phyloP scores from a whole-genome alignment of 306 rosid species.

The Parietaria judaica region DNA sequence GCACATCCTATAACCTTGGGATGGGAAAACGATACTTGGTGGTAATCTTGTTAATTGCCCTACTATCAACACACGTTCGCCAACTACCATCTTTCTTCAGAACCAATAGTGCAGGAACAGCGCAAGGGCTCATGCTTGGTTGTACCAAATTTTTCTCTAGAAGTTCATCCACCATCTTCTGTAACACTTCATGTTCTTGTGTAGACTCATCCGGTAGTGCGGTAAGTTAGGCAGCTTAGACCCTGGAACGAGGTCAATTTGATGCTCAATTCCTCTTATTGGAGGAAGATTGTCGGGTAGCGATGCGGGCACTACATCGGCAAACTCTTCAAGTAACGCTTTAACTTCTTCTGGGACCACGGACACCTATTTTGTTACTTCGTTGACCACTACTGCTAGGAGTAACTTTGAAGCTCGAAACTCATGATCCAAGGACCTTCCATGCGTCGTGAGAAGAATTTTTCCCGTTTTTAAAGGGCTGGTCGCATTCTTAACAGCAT shows the following conservation, averaged over 20 bases:
- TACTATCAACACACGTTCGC: neutral
- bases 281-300: neutral
- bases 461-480: too few species aligned
- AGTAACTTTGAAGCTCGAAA: too few species aligned
- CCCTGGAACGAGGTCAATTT: neutral
- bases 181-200: neutral
- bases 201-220: neutral
- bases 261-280: neutral
- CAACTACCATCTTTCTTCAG: neutral
- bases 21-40: neutral
- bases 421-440: too few species aligned
- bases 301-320: neutral
- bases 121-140: neutral
- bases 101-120: neutral
- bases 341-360: too few species aligned
- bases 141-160: neutral
- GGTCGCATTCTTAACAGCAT: too few species aligned
- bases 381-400: neutral
- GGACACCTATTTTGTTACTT: neutral
- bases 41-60: slow-evolving; percentile 7
- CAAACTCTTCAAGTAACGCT: neutral
- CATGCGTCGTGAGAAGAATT: too few species aligned
- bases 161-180: neutral
- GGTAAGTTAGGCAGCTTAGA: neutral
- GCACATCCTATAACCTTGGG: neutral